Evolutionary conservation across 257 asterid species (phyloP).

Genomic region (Cynanchum wilfordii): DNA sequence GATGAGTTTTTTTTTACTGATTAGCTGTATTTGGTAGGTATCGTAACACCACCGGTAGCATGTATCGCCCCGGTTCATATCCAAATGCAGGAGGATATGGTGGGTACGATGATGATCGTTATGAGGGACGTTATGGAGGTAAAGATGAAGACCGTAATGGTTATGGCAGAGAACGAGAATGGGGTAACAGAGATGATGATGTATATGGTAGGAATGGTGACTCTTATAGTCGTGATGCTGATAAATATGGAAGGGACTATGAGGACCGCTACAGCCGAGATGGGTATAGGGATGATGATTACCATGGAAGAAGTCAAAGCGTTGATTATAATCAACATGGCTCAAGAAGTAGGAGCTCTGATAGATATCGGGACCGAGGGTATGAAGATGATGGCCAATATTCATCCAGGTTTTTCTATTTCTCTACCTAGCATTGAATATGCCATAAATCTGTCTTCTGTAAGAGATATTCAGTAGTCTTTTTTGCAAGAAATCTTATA

Average conservation of each 20-base stretch:
- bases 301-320: slow-evolving; percentile 56
- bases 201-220: slow-evolving; percentile 66
- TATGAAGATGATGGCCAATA: slow-evolving; percentile 81
- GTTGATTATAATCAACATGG: slow-evolving; percentile 55
- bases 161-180: slow-evolving; percentile 72
- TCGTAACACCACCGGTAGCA: slow-evolving; percentile 52
- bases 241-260: slow-evolving; percentile 54
- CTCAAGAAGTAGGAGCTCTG: slow-evolving; percentile 85
- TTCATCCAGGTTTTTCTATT: slow-evolving; percentile 60
- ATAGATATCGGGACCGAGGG: slow-evolving; percentile 45
- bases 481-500: background rate
- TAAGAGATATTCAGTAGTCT: too few relatives aligned
- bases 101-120: slow-evolving; percentile 71
- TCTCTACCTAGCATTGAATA: background rate
- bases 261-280: slow-evolving; percentile 64
- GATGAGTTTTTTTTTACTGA: slow-evolving; percentile 5
- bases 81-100: slow-evolving; percentile 56
- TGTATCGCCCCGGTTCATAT: slow-evolving; percentile 66
- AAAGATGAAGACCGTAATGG: slow-evolving; percentile 79
- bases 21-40: slow-evolving; percentile 39
- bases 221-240: slow-evolving; percentile 66
- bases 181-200: slow-evolving; percentile 68
- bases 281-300: slow-evolving; percentile 66
- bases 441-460: too few relatives aligned
- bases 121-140: slow-evolving; percentile 53